These are phyloP conservation scores for Gossypium turneri DNA, from an alignment of 345 rosid species.

Conservation along the genomic window DNA sequence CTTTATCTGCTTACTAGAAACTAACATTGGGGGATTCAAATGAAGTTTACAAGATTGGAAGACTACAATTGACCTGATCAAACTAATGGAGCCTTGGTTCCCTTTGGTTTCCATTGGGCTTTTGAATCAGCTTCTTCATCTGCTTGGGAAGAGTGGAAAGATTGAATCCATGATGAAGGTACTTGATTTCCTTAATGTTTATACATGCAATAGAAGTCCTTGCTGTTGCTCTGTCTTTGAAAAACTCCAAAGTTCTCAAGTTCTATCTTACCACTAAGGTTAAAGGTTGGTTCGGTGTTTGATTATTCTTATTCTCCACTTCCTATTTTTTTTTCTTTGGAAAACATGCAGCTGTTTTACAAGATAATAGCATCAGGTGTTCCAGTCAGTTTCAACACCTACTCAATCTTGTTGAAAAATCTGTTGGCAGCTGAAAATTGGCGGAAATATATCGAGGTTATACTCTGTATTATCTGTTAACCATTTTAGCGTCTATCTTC, in stretches of 20 bases:
- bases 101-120: conserved; percentile 57
- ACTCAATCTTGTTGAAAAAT: conserved; percentile 60
- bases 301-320: background rate
- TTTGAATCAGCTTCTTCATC: conserved; percentile 69
- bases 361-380: conserved; percentile 60
- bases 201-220: background rate
- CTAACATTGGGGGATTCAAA: conserved; percentile 20
- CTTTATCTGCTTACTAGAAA: conserved; percentile 1
- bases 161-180: conserved; percentile 84
- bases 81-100: conserved; percentile 68
- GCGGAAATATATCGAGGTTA: conserved; percentile 95
- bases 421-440: conserved; percentile 78
- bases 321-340: conserved; percentile 18
- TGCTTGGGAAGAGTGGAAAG: conserved; percentile 81
- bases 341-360: conserved; percentile 57
- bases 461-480: background rate
- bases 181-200: background rate
- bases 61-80: conserved; percentile 42
- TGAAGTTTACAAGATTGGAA: conserved; percentile 80
- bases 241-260: background rate
- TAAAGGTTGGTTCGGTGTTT: background rate
- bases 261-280: background rate
- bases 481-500: background rate
- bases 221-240: background rate
- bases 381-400: conserved; percentile 53